Evolutionary conservation across 2,329 filamentous ascomycete genomes (phyloP), one percentile per base, ranked within the genome.

Genomic region (Cladosporium sp.): DNA sequence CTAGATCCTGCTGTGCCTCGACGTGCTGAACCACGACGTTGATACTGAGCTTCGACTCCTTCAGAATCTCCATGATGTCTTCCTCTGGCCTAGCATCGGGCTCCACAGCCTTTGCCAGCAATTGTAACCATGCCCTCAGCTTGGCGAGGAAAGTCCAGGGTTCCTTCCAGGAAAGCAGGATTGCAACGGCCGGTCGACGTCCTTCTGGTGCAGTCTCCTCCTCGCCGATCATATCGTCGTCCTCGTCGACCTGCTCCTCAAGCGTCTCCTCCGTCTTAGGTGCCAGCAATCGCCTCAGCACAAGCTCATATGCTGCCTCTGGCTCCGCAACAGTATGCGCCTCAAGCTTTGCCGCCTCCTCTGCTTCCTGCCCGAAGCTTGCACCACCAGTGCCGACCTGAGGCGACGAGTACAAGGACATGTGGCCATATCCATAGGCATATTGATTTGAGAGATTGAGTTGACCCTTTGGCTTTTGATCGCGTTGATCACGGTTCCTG

Each of bases 21-120:
- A 92, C 93, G 76, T 96, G 95, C 77, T 98, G 93, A 76, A 94
- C 97, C n/a, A 98, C 93, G 10, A 99, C 91, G 74, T 92, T 96
- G 43, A 99, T 82, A 0, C 93, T 92, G 64, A 99, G 79, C 85
- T 96, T 96, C 66, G 91, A 88, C 67, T 97, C 93, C 75, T 97
- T 91, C 86, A 98, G 89, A 34, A 90, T 87, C 64, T 91, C 86
- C 74, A 94, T 93, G 66, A 90, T 90, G 66, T 93, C 89, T 65
- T 88, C 83, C 48, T 65, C 54, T 18, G 64, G 65, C 10, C 66
- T 63, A 89, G 89, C 26, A 95, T 85, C 32, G 88, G 90, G 65
- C 89, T 83, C 64, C 94, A 86, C 14, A 96, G 89, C 18, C 88
- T 89, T 66, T 90, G 88, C 70, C 13, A 99, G 82, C 30, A 98